Evolutionary conservation across 345 rosid genomes (phyloP).

Genomic region (Salix arbutifolia): DNA sequence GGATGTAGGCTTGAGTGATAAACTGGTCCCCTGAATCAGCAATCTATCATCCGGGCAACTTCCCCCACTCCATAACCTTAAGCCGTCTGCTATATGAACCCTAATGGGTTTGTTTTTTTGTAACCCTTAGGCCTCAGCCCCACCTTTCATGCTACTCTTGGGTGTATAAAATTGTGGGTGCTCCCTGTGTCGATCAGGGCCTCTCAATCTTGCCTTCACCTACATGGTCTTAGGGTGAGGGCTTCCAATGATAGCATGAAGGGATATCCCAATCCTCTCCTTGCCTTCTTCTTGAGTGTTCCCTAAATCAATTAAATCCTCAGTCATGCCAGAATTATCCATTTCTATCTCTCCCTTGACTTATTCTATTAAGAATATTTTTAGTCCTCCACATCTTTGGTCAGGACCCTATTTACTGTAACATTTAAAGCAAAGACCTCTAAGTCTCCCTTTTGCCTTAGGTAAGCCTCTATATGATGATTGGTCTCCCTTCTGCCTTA

Average conservation of each 20-base stretch:
- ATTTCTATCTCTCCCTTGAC: too few relatives aligned
- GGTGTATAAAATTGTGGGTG: neutral
- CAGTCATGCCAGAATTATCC: too few relatives aligned
- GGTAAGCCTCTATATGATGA: neutral
- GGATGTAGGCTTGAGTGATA: accelerated
- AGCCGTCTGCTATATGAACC: neutral
- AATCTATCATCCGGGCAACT: neutral
- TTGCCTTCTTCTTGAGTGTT: neutral
- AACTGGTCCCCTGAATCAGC: accelerated
- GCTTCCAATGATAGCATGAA: neutral
- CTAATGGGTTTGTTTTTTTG: too few relatives aligned
- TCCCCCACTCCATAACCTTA: neutral
- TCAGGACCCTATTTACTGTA: neutral
- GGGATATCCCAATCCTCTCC: neutral
- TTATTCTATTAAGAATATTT: too few relatives aligned
- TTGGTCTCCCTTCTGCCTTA: too few relatives aligned
- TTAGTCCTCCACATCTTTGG: neutral
- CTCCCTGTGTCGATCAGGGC: neutral
- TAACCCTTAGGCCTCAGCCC: neutral
- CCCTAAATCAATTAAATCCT: too few relatives aligned
- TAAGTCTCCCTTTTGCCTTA: accelerated
- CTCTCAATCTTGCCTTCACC: accelerated
- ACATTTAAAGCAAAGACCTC: too few relatives aligned
- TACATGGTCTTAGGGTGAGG: neutral
- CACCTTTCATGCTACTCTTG: neutral